Evolutionary conservation across 202 grass and related monocot species (phyloP).

Genomic region (Panicum hallii): DNA sequence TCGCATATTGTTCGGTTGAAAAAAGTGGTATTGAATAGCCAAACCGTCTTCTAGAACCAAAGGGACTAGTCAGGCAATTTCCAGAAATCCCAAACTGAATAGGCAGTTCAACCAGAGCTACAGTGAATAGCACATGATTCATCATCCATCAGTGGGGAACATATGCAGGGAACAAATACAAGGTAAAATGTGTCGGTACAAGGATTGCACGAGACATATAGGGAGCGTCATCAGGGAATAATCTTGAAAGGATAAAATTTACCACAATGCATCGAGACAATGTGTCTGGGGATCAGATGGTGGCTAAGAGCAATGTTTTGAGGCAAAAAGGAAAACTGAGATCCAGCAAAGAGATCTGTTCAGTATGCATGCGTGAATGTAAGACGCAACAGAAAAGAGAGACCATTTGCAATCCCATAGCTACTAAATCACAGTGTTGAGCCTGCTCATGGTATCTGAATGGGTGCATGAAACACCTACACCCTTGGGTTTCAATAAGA

Average conservation of each 20-base stretch:
- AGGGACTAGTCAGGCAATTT: background rate
- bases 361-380: no score
- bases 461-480: background rate
- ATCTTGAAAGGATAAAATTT: background rate
- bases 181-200: background rate
- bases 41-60: background rate
- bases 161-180: background rate
- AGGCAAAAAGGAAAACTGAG: no score
- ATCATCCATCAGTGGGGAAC: background rate
- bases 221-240: no score
- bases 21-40: background rate
- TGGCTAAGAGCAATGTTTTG: no score
- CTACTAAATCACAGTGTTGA: background rate
- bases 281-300: background rate
- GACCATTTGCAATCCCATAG: no score
- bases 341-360: no score
- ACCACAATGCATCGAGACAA: background rate
- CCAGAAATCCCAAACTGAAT: background rate
- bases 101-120: no score
- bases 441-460: background rate
- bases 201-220: background rate
- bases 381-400: no score
- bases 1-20: background rate
- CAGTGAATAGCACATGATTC: no score
- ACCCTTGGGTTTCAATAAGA: background rate